Evolutionary conservation across 331 rosid genomes (phyloP).

Genomic region (Cucumis variabilis): DNA sequence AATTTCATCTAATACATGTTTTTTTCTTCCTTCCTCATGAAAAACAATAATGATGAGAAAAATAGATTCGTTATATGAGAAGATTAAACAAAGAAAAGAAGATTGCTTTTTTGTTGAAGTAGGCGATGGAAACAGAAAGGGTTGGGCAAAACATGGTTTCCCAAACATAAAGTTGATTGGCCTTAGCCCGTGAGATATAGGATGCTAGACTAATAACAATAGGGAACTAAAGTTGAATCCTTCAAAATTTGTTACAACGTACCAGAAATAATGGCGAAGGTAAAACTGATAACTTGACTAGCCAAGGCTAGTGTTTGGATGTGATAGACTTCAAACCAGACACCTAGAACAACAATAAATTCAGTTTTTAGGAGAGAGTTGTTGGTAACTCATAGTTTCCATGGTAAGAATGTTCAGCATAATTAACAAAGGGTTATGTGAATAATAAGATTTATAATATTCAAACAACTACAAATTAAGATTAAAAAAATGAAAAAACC

Average conservation of each 20-base stretch:
- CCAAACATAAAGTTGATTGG: not conserved
- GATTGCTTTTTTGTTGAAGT: slow-evolving; percentile 17
- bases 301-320: slow-evolving; percentile 96
- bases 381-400: slow-evolving; percentile 15
- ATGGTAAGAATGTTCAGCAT: slow-evolving; percentile 10
- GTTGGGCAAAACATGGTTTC: not conserved
- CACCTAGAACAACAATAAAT: slow-evolving; percentile 63
- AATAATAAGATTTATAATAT: not conserved
- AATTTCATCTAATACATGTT: not conserved
- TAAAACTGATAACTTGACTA: slow-evolving; percentile 96
- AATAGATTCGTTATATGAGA: not conserved
- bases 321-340: slow-evolving; percentile 99
- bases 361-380: slow-evolving; percentile 36
- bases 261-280: slow-evolving; percentile 87
- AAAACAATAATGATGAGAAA: not conserved
- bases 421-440: slow-evolving; percentile 2
- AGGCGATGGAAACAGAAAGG: not conserved
- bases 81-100: not conserved
- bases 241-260: slow-evolving; percentile 35
- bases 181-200: slow-evolving; percentile 5
- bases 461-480: not conserved
- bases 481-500: not conserved
- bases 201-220: slow-evolving; percentile 1
- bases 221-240: slow-evolving; percentile 22
- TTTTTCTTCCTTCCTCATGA: not conserved